Conservation (phyloP, 2,329 filamentous ascomycete genomes). For the Endothia cerciana region DNA sequence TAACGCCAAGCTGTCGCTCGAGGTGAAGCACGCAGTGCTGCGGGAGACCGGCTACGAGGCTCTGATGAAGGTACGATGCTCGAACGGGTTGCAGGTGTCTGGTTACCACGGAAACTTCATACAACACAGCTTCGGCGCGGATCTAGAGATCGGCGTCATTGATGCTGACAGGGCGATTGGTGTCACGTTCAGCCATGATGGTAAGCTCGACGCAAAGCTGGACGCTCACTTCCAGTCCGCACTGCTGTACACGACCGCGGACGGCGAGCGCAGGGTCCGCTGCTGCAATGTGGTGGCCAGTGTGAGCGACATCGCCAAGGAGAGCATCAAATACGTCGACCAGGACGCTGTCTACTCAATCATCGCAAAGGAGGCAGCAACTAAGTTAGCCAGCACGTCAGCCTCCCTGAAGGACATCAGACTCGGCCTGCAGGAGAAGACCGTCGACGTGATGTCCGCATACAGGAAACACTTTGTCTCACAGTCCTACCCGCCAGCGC, state of each 20-base stretch:
- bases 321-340: conserved; percentile 90
- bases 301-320: conserved; percentile 81
- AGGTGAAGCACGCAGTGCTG: conserved; percentile 84
- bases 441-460: conserved; percentile 86
- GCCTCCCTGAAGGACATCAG: conserved; percentile 83
- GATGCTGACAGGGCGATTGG: conserved; percentile 93
- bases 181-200: conserved; percentile 92
- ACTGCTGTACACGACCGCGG: conserved; percentile 89
- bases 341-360: conserved; percentile 90
- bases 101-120: conserved; percentile 97
- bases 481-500: conserved; percentile 82
- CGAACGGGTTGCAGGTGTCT: conserved; percentile 90
- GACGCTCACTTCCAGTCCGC: conserved; percentile 98
- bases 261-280: conserved; percentile 84
- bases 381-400: conserved; percentile 74
- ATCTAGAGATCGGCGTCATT: conserved; percentile 89
- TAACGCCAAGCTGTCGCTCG: conserved; percentile 78
- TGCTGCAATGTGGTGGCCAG: conserved; percentile 94
- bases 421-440: conserved; percentile 82
- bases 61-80: conserved; percentile 97
- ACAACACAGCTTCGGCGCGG: conserved; percentile 92
- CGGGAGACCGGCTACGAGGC: conserved; percentile 94
- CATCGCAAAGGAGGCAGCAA: conserved; percentile 90
- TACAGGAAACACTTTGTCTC: conserved; percentile 91
- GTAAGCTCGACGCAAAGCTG: conserved; percentile 94